Evolutionary conservation across 805 yeast species (phyloP).

Genomic region (Lipomyces sp.): DNA sequence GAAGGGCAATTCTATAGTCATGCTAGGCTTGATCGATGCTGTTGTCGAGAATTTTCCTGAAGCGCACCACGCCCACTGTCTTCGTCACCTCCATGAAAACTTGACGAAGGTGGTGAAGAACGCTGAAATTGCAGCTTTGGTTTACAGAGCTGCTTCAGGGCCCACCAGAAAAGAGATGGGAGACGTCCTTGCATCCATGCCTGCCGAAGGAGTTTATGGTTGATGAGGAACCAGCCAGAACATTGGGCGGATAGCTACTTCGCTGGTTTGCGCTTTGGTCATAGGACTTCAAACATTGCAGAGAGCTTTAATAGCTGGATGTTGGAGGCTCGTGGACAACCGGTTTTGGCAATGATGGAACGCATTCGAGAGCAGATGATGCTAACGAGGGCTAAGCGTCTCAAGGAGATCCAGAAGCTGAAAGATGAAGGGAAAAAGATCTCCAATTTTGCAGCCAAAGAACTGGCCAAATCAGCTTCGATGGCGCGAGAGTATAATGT

Average conservation of each 20-base stretch:
- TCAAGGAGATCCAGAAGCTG: neutral
- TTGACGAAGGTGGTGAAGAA: neutral
- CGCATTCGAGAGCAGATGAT: neutral
- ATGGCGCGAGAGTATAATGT: neutral
- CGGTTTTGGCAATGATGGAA: no score
- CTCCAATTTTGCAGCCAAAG: neutral
- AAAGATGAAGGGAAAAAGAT: neutral
- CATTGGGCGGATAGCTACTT: no score
- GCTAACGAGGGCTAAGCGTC: neutral
- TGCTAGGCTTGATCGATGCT: slow-evolving; percentile 5
- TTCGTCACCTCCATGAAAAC: slow-evolving; percentile 8
- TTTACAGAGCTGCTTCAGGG: slow-evolving; percentile 1
- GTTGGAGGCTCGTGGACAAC: no score
- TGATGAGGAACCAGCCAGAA: no score
- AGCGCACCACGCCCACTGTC: slow-evolving; percentile 3
- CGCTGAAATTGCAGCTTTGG: neutral
- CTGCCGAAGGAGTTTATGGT: no score
- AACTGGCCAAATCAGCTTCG: neutral
- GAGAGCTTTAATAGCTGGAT: no score
- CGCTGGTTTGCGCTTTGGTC: no score
- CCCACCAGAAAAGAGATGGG: neutral
- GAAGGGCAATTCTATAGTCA: slow-evolving; percentile 2
- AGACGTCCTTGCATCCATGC: neutral
- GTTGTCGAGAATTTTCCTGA: neutral
- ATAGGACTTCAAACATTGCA: no score